Evolutionary conservation across 2,329 filamentous ascomycete genomes (phyloP).

Genomic region (Talaromyces sp.): DNA sequence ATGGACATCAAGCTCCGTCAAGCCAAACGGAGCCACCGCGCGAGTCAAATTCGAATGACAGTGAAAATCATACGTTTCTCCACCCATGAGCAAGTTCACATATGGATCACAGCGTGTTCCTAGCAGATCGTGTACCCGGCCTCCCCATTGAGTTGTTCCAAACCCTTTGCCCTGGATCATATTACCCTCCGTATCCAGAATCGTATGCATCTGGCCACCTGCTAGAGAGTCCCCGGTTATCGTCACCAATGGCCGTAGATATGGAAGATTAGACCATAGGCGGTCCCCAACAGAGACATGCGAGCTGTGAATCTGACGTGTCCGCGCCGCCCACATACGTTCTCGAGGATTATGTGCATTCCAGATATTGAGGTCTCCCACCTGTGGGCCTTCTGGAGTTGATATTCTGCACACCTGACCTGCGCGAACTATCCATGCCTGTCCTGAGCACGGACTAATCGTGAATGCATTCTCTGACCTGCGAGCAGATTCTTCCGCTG

Average conservation of each 20-base stretch:
- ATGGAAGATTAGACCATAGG: conserved; percentile 75
- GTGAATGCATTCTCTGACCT: conserved; percentile 50
- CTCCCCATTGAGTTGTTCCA: conserved; percentile 53
- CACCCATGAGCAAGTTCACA: conserved; percentile 69
- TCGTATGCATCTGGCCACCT: conserved; percentile 37
- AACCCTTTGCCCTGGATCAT: conserved; percentile 39
- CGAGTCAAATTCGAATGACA: conserved; percentile 79
- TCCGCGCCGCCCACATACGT: conserved; percentile 76
- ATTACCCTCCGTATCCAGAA: conserved; percentile 34
- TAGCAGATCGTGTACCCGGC: conserved; percentile 72
- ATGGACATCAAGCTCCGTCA: conserved; percentile 72
- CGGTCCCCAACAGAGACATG: conserved; percentile 70
- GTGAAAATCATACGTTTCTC: conserved; percentile 73
- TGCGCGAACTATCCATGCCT: conserved; percentile 67
- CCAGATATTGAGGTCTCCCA: conserved; percentile 82
- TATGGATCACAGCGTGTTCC: conserved; percentile 84
- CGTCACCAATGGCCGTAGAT: conserved; percentile 69
- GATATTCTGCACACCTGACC: conserved; percentile 69
- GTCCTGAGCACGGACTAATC: conserved; percentile 69
- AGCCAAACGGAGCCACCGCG: conserved; percentile 64
- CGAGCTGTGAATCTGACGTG: conserved; percentile 71
- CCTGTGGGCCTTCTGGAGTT: conserved; percentile 74
- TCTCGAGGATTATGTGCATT: conserved; percentile 72
- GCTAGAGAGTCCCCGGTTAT: conserved; percentile 65
- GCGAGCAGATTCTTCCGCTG: conserved; percentile 29